Evolutionary conservation across 805 yeast genomes (phyloP), one percentile per base, ranked within the genome.

Genomic region (Saccharomycopsis capsularis): DNA sequence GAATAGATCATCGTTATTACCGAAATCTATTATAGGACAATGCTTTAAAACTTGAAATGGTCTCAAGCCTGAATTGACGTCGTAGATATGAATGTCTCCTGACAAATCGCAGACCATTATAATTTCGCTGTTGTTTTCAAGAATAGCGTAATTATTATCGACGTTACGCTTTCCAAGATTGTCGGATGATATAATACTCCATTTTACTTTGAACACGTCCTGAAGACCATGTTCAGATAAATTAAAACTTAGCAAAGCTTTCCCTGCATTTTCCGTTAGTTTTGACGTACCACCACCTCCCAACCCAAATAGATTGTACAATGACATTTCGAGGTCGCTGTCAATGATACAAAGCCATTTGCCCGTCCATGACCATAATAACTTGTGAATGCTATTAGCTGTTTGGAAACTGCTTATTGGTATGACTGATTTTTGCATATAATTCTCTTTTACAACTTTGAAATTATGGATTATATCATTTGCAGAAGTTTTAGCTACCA

Each of bases 61-160:
- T 15, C 29, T 18, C 5, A 50, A n/a, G 22, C 53, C 53, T 11
- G 27, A 24, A 41, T 39, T 34, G 11, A 29, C 11, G 52, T 35
- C 4, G 50, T 18, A 38, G 15, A 52, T 24, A 32, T 41, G 25
- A 5, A 52, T 19, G 24, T 46, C 42, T 15, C 32, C 50, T n/a
- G 44, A 21, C 19, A 30, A 19, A 35, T 52, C 55, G 2, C 52
- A 53, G n/a, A 52, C 5, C n/a, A 52, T 2, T 5, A 52, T 22
- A 23, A 43, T 27, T 34, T 52, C 55, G 16, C 27, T 24, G 37
- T 21, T 35, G 5, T 4, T 38, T 32, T 42, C n/a, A 21, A 50
- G 37, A 30, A 45, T 24, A 13, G 42, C 41, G 22, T 45, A 49
- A 19, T 47, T 47, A 6, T 39, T 47, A 32, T 51, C 54, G 9